Evolutionary conservation across 2,329 filamentous ascomycete genomes (phyloP).

Genomic region (Endothia cerciana): DNA sequence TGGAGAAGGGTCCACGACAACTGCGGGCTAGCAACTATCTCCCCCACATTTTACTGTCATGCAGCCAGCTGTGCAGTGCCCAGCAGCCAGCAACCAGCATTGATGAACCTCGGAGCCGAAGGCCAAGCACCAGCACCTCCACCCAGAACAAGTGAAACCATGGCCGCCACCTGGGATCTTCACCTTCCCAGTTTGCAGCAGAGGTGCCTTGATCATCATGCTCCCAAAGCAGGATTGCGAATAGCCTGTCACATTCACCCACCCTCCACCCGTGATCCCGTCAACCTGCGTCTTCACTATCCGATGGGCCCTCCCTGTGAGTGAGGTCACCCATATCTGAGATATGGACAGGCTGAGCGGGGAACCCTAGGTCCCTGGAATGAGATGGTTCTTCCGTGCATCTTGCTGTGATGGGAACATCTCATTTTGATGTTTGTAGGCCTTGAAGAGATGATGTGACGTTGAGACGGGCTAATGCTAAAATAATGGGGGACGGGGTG

Average conservation of each 20-base stretch:
- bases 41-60: not conserved
- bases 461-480: no score
- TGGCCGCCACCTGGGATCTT: no score
- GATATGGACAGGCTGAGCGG: no score
- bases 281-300: not conserved
- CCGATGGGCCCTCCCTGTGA: not conserved
- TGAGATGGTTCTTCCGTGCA: no score
- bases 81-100: not conserved
- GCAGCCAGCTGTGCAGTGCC: not conserved
- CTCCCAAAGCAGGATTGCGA: not conserved
- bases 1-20: slow-evolving; percentile 5
- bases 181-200: not conserved
- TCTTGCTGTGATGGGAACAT: no score
- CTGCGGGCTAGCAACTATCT: slow-evolving; percentile 2
- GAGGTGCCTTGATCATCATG: no score
- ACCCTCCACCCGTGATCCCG: not conserved
- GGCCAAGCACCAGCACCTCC: not conserved
- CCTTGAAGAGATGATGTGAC: no score
- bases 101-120: not conserved
- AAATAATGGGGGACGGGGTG: no score
- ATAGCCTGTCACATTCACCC: not conserved
- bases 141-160: not conserved
- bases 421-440: no score
- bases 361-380: no score
- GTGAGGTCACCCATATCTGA: not conserved